Evolutionary conservation across 2,329 filamentous ascomycete species (phyloP), one percentile per base, ranked within the genome.

Genomic region (Alternaria sp.): DNA sequence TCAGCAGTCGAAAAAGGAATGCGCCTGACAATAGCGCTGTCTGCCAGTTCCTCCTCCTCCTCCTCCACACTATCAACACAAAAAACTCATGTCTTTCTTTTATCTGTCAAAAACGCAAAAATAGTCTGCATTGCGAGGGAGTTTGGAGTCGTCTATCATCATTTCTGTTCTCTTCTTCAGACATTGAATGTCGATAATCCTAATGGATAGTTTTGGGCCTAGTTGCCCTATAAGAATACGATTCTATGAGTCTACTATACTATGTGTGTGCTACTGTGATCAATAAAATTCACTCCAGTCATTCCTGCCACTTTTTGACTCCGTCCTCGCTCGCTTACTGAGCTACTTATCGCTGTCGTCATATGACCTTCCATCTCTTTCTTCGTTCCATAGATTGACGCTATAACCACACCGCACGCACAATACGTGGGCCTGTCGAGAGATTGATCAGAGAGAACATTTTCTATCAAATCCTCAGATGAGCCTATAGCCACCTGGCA

Each of bases 111-210:
- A 59, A 50, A 28, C 38, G 64, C 28, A 67, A 64, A 60, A 63
- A 66, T 44, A 60, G 30, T 57, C 28, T 54, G 63, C 69, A 69
- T 69, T 60, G 62, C 67, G 58, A 61, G 38, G 67, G 70, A 66
- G 70, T 69, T 56, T 56, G 64, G 55, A 60, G 67, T 66, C 49
- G 41, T 41, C 60, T 60, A 18, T 57, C 56, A 25, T 32, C 56
- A 41, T 59, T 63, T 50, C 57, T 60, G 40, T 60, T 62, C 58
- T 60, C 57, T 65, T 61, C 59, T 54, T 57, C 48, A 63, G 74
- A 69, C 71, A 75, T 74, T 74, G 71, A 74, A 69, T 75, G 74
- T 73, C 73, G 69, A 63, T 76, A 76, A 76, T 76, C 67, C 58
- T 60, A 60, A 60, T 60, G 58, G 58, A 60, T 60, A 60, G 50